Percentiles rank a stretch among this genome's conserved stretches.
These are phyloP conservation scores for Panicum miliaceum DNA, from an alignment of 176 grass and related monocot species.

Conservation along the genomic window DNA sequence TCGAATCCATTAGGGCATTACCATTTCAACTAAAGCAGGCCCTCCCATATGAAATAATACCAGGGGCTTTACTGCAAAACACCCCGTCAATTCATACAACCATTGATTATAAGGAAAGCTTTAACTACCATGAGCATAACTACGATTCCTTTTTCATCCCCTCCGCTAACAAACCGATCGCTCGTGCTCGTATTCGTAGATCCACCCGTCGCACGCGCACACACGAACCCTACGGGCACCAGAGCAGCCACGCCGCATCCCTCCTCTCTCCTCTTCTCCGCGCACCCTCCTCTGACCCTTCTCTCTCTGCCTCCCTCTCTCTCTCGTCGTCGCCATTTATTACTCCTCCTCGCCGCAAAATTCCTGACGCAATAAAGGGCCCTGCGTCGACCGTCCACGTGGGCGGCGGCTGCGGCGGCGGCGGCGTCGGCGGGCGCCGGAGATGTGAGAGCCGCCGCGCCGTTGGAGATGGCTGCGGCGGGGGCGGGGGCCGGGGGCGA, in stretches of 20 bases:
- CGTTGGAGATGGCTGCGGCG: slow-evolving; percentile 58
- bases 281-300: not conserved
- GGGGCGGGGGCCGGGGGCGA: slow-evolving; percentile 27
- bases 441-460: slow-evolving; percentile 69
- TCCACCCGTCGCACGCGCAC: slow-evolving; percentile 10
- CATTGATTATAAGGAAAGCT: not conserved
- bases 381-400: slow-evolving; percentile 43
- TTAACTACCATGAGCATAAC: not conserved
- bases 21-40: not conserved
- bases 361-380: not conserved
- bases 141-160: not conserved
- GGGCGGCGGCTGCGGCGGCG: slow-evolving; percentile 16
- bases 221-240: slow-evolving; percentile 13
- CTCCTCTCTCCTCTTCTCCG: not conserved
- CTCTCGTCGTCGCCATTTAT: slow-evolving; percentile 31
- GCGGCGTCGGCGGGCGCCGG: slow-evolving; percentile 25
- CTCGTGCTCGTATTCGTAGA: slow-evolving; percentile 1
- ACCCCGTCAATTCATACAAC: not conserved
- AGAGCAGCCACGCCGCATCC: slow-evolving; percentile 14
- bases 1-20: too few relatives aligned
- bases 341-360: not conserved
- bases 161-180: slow-evolving; percentile 18
- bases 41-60: not conserved
- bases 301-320: not conserved
- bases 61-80: not conserved